phyloP scores from a whole-genome alignment of 768 basidiomycete species.

The Pleurotus citrinopileatus region DNA sequence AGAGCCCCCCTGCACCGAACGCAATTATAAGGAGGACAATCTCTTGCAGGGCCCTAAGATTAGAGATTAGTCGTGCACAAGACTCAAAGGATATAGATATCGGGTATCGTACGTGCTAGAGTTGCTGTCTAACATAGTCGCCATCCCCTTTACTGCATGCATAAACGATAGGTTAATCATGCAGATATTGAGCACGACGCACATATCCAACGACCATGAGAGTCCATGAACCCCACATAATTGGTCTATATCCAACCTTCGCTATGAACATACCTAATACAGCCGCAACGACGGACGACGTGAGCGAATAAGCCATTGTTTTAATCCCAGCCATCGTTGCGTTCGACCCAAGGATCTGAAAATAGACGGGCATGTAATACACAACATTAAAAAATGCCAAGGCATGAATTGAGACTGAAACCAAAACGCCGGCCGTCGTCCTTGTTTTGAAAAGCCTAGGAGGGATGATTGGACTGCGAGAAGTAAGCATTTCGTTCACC shows the following conservation, averaged over 20 bases:
- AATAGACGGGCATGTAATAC: slow-evolving; percentile 75
- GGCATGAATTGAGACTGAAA: slow-evolving; percentile 61
- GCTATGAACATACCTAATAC: slow-evolving; percentile 56
- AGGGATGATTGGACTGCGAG: slow-evolving; percentile 69
- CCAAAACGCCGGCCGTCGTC: slow-evolving; percentile 60
- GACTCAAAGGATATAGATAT: too few species aligned
- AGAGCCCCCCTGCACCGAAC: slow-evolving; percentile 61
- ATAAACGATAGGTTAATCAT: background rate
- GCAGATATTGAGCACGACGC: too few species aligned
- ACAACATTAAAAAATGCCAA: slow-evolving; percentile 59
- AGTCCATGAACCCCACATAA: slow-evolving; percentile 61
- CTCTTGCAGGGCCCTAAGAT: slow-evolving; percentile 55
- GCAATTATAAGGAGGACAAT: slow-evolving; percentile 66
- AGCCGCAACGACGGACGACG: slow-evolving; percentile 49
- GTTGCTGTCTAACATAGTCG: slow-evolving; percentile 60
- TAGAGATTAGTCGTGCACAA: slow-evolving; percentile 8
- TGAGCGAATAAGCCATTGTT: slow-evolving; percentile 77
- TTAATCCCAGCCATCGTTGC: slow-evolving; percentile 68
- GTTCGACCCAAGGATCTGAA: slow-evolving; percentile 72
- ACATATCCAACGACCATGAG: slow-evolving; percentile 59
- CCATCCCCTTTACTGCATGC: slow-evolving; percentile 47
- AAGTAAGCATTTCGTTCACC: slow-evolving; percentile 61
- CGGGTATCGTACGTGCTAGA: slow-evolving; percentile 54
- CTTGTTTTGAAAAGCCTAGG: slow-evolving; percentile 79
- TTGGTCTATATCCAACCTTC: slow-evolving; percentile 54